These are phyloP conservation scores for Aspergillus panamensis DNA, from an alignment of 495 filamentous ascomycete species.

Conservation along the genomic window DNA sequence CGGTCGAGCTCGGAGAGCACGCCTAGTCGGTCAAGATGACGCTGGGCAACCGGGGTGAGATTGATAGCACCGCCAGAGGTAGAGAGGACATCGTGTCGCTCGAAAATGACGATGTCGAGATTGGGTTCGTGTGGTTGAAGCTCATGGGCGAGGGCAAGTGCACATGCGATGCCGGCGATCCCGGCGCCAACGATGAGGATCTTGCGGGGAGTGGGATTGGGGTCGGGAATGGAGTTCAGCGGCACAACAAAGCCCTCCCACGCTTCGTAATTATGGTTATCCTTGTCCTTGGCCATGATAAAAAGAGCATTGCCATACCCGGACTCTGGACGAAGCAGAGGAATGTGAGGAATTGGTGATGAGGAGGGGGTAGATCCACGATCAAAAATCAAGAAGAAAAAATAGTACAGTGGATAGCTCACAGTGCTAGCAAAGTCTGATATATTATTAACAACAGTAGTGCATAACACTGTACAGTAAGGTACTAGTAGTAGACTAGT, in stretches of 20 bases:
- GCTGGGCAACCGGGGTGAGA: slow-evolving; percentile 58
- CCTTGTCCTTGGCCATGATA: background rate
- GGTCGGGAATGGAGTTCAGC: background rate
- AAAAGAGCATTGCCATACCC: background rate
- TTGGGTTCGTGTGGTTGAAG: slow-evolving; percentile 42
- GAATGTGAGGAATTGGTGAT: too few species aligned
- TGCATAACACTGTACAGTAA: too few species aligned
- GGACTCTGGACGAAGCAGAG: too few species aligned
- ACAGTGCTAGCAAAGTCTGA: too few species aligned
- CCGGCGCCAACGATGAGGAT: slow-evolving; percentile 55
- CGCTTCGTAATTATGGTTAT: background rate
- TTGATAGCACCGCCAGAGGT: slow-evolving; percentile 61
- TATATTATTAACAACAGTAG: too few species aligned
- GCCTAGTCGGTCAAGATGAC: slow-evolving; percentile 54
- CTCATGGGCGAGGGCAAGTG: slow-evolving; percentile 49
- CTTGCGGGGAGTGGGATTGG: slow-evolving; percentile 27
- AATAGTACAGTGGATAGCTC: too few species aligned
- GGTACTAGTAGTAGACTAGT: too few species aligned
- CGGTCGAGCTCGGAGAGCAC: slow-evolving; percentile 44
- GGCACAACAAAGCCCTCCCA: slow-evolving; percentile 8
- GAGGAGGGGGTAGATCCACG: too few species aligned
- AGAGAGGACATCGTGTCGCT: slow-evolving; percentile 52
- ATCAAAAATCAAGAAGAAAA: too few species aligned
- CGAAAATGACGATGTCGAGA: slow-evolving; percentile 52
- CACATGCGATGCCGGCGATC: slow-evolving; percentile 53